These are phyloP conservation scores for Pythium scleroteichum DNA, from an alignment of 352 stramenopile species.

Conservation along the genomic window DNA sequence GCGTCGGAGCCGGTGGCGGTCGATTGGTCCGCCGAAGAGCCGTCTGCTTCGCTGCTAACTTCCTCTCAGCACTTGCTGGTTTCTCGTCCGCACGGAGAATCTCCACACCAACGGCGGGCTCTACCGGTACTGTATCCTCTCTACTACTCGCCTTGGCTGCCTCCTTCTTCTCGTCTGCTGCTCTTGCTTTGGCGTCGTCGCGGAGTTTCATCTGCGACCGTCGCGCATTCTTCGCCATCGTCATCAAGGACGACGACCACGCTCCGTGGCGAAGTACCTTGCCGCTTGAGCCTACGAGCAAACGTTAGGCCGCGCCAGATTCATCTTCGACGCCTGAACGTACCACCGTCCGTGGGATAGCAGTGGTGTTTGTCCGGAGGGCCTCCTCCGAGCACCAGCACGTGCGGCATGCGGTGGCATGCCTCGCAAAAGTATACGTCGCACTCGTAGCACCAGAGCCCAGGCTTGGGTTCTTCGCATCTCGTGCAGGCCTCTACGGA, in stretches of 20 bases:
- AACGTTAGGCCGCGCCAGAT: neutral
- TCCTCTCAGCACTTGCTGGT: conserved; percentile 1
- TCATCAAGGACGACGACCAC: conserved; percentile 46
- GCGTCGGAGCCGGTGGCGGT: neutral
- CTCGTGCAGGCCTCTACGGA: conserved; percentile 42
- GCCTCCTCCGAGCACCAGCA: conserved; percentile 39
- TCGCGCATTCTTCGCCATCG: conserved; percentile 26
- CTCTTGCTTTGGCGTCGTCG: conserved; percentile 9
- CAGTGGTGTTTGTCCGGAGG: conserved; percentile 41
- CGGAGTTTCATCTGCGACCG: conserved; percentile 7
- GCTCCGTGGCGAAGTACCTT: conserved; percentile 44
- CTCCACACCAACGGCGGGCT: neutral
- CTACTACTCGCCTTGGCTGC: neutral
- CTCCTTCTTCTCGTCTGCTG: no score
- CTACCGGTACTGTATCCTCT: neutral
- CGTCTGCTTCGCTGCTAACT: conserved; percentile 5
- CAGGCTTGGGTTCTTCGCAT: conserved; percentile 37
- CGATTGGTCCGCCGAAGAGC: neutral
- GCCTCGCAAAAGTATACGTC: conserved; percentile 61
- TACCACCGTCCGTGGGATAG: conserved; percentile 49
- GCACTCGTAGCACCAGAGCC: conserved; percentile 70
- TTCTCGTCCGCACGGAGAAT: conserved; percentile 7
- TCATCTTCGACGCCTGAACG: no score
- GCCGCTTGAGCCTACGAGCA: conserved; percentile 36
- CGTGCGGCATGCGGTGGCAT: conserved; percentile 57